phyloP scores from a whole-genome alignment of 805 yeast species.

The Myxozyma melibiosi region DNA sequence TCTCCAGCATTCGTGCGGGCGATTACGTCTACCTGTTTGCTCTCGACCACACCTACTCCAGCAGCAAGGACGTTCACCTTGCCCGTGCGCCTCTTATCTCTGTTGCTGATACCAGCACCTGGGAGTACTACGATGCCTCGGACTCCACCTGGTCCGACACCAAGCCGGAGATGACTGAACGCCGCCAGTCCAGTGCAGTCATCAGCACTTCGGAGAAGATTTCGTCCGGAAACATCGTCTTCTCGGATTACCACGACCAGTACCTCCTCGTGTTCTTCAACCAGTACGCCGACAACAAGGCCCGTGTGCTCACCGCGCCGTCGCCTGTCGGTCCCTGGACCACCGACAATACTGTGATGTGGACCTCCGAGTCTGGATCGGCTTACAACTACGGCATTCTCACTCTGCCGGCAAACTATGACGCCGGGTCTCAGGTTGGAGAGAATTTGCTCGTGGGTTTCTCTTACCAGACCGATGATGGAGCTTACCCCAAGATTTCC shows the following conservation, averaged over 20 bases:
- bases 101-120: constrained; percentile 5
- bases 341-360: constrained; percentile 4
- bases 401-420: neutral
- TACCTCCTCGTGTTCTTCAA: constrained; percentile 21
- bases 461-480: constrained; percentile 15
- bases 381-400: constrained; percentile 18
- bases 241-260: constrained; percentile 17
- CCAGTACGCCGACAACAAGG: constrained; percentile 14
- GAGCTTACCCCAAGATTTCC: too few species aligned
- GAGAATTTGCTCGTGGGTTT: constrained; percentile 12
- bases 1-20: constrained; percentile 21
- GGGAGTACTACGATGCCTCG: constrained; percentile 13
- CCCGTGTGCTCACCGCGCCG: constrained; percentile 15
- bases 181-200: constrained; percentile 14
- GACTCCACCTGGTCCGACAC: constrained; percentile 4
- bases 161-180: constrained; percentile 7
- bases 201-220: constrained; percentile 2
- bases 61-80: constrained; percentile 10
- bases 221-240: constrained; percentile 15
- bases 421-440: neutral
- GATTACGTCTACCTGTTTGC: constrained; percentile 20
- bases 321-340: constrained; percentile 26
- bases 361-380: neutral
- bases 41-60: constrained; percentile 8
- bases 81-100: constrained; percentile 10